Evolutionary conservation across 495 filamentous ascomycete species (phyloP).

Genomic region (Daldinia decipiens): DNA sequence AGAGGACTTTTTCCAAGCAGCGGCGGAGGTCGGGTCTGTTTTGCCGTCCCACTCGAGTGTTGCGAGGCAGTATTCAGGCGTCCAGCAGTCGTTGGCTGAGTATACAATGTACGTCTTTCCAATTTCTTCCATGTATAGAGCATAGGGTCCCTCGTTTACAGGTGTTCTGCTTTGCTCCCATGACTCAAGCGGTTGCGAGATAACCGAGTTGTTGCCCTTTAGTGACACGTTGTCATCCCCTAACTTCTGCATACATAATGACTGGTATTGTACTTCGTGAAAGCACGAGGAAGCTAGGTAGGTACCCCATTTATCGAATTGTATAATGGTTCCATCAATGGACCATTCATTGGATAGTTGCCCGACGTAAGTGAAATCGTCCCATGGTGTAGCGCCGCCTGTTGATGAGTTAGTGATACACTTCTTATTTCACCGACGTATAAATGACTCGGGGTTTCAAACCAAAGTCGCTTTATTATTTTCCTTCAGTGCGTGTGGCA

Average conservation of each 20-base stretch:
- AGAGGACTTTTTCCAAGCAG: slow-evolving; percentile 58
- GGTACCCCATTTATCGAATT: slow-evolving; percentile 48
- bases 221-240: slow-evolving; percentile 43
- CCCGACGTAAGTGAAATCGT: slow-evolving; percentile 51
- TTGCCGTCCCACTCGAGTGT: slow-evolving; percentile 57
- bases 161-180: slow-evolving; percentile 64
- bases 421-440: not conserved
- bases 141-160: slow-evolving; percentile 67
- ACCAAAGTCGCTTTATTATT: not conserved
- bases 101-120: slow-evolving; percentile 61
- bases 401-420: slow-evolving; percentile 13
- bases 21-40: slow-evolving; percentile 50
- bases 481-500: not conserved
- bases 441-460: not conserved
- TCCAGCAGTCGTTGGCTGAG: slow-evolving; percentile 65
- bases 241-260: slow-evolving; percentile 55
- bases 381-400: slow-evolving; percentile 58
- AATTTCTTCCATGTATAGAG: slow-evolving; percentile 52
- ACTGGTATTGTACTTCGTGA: slow-evolving; percentile 53
- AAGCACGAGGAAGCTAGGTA: slow-evolving; percentile 63
- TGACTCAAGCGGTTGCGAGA: slow-evolving; percentile 56
- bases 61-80: slow-evolving; percentile 61
- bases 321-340: slow-evolving; percentile 59
- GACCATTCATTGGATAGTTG: slow-evolving; percentile 56
- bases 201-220: slow-evolving; percentile 46